Evolutionary conservation across 331 rosid genomes (phyloP).

Genomic region (Spiraea crenata): DNA sequence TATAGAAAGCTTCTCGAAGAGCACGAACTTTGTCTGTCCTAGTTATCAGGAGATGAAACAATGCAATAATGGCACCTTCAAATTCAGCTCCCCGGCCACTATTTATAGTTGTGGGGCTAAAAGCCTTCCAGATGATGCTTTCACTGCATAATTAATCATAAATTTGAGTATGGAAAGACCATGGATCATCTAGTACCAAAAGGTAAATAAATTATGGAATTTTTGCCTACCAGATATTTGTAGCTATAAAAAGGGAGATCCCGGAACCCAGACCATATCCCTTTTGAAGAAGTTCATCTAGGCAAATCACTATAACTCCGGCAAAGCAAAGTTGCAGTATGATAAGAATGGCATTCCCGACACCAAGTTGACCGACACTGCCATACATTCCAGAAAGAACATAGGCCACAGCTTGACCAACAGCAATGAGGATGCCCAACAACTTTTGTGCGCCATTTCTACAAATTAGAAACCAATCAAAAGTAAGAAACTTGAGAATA

Average conservation of each 20-base stretch:
- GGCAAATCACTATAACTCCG: conserved; percentile 44
- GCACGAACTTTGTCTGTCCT: conserved; percentile 51
- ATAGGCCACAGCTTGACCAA: conserved; percentile 55
- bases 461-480: conserved; percentile 8
- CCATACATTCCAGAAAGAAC: conserved; percentile 55
- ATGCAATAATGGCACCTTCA: conserved; percentile 54
- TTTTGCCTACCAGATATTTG: conserved; percentile 40
- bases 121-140: conserved; percentile 49
- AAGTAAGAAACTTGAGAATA: background rate
- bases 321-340: conserved; percentile 46
- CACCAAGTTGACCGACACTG: conserved; percentile 47
- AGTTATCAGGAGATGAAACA: conserved; percentile 42
- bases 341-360: conserved; percentile 51
- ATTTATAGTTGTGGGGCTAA: conserved; percentile 50
- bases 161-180: background rate
- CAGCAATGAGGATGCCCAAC: conserved; percentile 45
- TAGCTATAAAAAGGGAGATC: conserved; percentile 48
- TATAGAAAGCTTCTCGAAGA: conserved; percentile 48
- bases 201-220: background rate
- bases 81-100: conserved; percentile 52
- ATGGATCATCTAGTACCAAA: background rate
- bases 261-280: conserved; percentile 56
- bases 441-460: conserved; percentile 57
- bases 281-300: conserved; percentile 54
- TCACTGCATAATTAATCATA: conserved; percentile 36